Base-by-base conservation (phyloP, 1,139 yeast species). In the Candida buenavistaensis region DNA sequence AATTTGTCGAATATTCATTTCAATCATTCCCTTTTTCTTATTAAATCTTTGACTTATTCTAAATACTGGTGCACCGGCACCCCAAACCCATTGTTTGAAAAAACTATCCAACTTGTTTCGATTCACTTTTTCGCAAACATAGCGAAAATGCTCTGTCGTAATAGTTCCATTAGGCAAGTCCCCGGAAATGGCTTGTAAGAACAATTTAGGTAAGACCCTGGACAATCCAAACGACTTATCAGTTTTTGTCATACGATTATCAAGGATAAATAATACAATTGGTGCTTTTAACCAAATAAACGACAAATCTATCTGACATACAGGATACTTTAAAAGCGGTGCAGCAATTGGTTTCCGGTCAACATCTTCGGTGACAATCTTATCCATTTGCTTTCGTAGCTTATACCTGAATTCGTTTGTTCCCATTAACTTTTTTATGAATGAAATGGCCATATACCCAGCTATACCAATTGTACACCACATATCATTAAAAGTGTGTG, bases 141-240 rank as follows among this genome's bases (percentile, higher is more conserved):
- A 82, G 48, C 87, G 95, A 51, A 94, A 90, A 61, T 92, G 97
- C 8, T 74, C 70, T 0, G 97, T 82, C 5, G 95, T 80, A 19
- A 92, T 58, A 3, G 80, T 71, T n/a, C 94, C 87, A 50, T 86
- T 85, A 16, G 77, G 77, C 34, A 90, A 63, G 49, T 92, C 98
- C 12, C 96, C 96, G 3, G 96, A 86, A 94, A 94, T 88, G 0
- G 96, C 95, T 55, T 92, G 97, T 26, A 94, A 64, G 50, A 92
- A 88, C 15, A 94, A 66, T 51, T 90, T 92, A 0, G 98, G 97
- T 26, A 94, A 73, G 0, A 89, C 97, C 43, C 98, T 77, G 1
- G 92, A 80, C 40, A 94, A 68, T 2, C 98, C 98, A 57, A 92
- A 84, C 0, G 96, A 85, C 47, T 90, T 82, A 54, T 94, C 98